Percentiles rank a stretch among this genome's conserved stretches.
Conservation (phyloP, 2,329 filamentous ascomycete genomes). For the Pseudocercospora vitis region DNA sequence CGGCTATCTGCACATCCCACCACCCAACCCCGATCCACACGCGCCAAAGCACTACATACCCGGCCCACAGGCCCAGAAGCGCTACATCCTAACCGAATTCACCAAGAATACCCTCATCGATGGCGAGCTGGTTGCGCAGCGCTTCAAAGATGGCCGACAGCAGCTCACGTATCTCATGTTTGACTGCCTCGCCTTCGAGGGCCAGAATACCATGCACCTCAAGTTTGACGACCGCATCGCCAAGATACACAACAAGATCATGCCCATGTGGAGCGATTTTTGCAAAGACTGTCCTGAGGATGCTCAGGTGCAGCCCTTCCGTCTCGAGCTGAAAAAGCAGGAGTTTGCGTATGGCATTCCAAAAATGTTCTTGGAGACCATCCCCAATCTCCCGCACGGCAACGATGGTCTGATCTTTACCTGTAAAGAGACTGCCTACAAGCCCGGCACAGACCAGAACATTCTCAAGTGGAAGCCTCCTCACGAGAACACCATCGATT, state of each 20-base stretch:
- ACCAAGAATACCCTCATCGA: conserved; percentile 83
- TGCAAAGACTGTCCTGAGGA: conserved; percentile 69
- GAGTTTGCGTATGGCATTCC: conserved; percentile 85
- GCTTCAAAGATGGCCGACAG: conserved; percentile 62
- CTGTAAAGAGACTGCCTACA: conserved; percentile 83
- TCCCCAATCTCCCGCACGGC: conserved; percentile 82
- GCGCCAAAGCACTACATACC: conserved; percentile 19
- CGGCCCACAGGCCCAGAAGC: background rate
- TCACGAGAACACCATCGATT: conserved; percentile 93
- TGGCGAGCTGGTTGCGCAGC: conserved; percentile 87
- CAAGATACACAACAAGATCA: conserved; percentile 62
- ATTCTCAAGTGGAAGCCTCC: conserved; percentile 99
- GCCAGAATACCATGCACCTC: conserved; percentile 70
- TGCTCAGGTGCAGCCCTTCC: conserved; percentile 70
- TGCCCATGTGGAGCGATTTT: conserved; percentile 30
- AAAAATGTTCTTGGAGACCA: conserved; percentile 85
- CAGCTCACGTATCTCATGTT: conserved; percentile 88
- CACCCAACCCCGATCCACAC: conserved; percentile 51
- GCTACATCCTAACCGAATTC: conserved; percentile 56
- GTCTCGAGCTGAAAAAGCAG: conserved; percentile 83
- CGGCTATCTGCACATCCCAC: conserved; percentile 74
- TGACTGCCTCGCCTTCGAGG: conserved; percentile 83
- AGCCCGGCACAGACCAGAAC: conserved; percentile 84
- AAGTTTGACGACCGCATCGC: conserved; percentile 86
- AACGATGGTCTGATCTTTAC: conserved; percentile 98